A percentile compares a stretch with the other conserved stretches of the same genome.
Conservation (phyloP, 768 basidiomycete genomes). For the Nidularia sp. region DNA sequence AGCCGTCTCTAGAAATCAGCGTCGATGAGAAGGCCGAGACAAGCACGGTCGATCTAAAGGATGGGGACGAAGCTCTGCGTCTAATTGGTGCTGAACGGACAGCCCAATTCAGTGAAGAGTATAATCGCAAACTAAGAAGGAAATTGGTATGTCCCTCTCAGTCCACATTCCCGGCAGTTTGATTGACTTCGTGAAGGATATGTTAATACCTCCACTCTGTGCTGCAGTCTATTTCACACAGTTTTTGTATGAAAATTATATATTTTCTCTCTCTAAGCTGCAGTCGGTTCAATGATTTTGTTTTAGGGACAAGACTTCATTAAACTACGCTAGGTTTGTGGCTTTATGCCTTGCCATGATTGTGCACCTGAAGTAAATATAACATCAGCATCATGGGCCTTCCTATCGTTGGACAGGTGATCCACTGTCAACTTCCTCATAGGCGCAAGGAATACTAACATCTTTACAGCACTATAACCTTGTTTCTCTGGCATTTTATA, state of each 20-base stretch:
- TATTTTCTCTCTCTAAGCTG: neutral
- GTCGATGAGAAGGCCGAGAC: constrained; percentile 28
- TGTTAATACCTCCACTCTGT: constrained; percentile 49
- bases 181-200: constrained; percentile 28
- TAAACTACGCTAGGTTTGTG: constrained; percentile 64
- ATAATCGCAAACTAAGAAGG: constrained; percentile 48
- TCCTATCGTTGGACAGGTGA: constrained; percentile 57
- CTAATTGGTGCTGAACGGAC: constrained; percentile 53
- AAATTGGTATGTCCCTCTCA: constrained; percentile 43
- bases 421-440: neutral
- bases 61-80: constrained; percentile 58
- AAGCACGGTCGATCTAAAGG: constrained; percentile 26
- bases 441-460: neutral
- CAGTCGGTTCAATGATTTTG: neutral
- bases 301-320: constrained; percentile 60
- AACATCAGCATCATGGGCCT: constrained; percentile 55
- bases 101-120: constrained; percentile 55
- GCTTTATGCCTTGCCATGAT: neutral
- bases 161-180: neutral
- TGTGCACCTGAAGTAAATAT: neutral
- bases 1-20: constrained; percentile 9
- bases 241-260: constrained; percentile 42
- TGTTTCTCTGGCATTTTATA: constrained; percentile 60
- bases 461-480: constrained; percentile 53
- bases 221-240: constrained; percentile 70